A percentile compares a stretch with the other conserved stretches of the same genome.
These are phyloP conservation scores for Metschnikowia henanensis DNA, from an alignment of 805 yeast genomes.

Conservation along the genomic window DNA sequence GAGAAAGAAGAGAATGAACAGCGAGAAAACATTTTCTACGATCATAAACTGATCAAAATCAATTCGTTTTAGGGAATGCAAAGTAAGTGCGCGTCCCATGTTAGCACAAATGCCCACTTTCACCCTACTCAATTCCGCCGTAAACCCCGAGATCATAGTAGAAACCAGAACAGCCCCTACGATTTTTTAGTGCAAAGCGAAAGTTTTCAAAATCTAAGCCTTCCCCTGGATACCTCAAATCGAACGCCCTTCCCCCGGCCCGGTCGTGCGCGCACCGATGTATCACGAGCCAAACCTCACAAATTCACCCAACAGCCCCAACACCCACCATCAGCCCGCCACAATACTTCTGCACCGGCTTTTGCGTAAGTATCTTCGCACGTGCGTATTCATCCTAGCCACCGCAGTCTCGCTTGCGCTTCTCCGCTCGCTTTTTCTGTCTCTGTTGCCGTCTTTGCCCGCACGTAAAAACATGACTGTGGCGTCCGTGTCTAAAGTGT, in stretches of 20 bases:
- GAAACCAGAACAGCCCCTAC: no score
- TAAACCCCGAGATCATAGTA: no score
- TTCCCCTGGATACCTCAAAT: no score
- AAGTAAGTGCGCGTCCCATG: no score
- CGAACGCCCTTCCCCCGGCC: neutral
- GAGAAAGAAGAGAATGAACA: no score
- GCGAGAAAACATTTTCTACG: no score
- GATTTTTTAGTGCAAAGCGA: no score
- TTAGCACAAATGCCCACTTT: no score
- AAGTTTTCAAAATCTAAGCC: no score
- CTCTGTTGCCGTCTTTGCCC: neutral
- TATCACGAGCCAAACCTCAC: conserved; percentile 1
- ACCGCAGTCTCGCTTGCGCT: conserved; percentile 2
- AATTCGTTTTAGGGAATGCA: no score
- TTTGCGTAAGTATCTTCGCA: conserved; percentile 2
- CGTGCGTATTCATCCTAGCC: conserved; percentile 2
- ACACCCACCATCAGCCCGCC: neutral
- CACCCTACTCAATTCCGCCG: no score
- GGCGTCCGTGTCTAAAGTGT: conserved; percentile 70
- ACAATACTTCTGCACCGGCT: conserved; percentile 2
- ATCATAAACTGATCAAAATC: no score
- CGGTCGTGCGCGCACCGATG: conserved; percentile 7
- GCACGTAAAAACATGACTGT: conserved; percentile 18
- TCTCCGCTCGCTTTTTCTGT: neutral
- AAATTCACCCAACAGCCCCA: neutral